Conservation (phyloP, 1,284 basidiomycete species). For the Hemileia vastatrix region DNA sequence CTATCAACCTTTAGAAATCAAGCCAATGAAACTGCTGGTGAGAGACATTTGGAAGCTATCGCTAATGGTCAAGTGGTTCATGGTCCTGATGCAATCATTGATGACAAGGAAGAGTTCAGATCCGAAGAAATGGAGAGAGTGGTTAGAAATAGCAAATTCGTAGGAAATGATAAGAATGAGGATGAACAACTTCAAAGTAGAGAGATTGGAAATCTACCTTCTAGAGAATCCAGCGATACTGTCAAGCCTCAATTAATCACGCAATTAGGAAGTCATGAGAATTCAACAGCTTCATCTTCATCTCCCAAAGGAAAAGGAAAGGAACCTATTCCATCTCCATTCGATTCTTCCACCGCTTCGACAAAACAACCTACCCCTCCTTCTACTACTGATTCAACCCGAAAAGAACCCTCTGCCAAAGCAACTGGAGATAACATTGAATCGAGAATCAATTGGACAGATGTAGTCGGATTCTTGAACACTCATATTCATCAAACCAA, state of each 20-base stretch:
- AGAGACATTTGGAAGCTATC: background rate
- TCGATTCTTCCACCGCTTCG: background rate
- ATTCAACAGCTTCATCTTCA: background rate
- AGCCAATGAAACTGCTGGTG: background rate
- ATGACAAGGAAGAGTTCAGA: background rate
- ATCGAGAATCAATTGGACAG: background rate
- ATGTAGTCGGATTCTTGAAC: background rate
- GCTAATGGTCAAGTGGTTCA: background rate
- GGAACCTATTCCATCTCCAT: too few relatives aligned
- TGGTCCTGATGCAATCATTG: background rate
- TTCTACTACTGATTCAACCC: background rate
- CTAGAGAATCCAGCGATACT: too few relatives aligned
- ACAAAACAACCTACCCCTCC: background rate
- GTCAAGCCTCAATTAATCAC: too few relatives aligned
- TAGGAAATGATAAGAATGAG: background rate
- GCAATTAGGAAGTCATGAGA: too few relatives aligned
- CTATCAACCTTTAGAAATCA: background rate
- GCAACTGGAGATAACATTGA: background rate
- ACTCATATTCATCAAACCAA: background rate
- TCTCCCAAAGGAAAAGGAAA: background rate
- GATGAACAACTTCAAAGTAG: constrained; percentile 1
- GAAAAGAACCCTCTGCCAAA: background rate
- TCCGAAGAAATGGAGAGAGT: constrained; percentile 25
- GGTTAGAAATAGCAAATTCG: constrained; percentile 22
- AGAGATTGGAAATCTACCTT: too few relatives aligned